phyloP scores from a whole-genome alignment of 352 stramenopile genomes.

The Phytophthora palmivora region DNA sequence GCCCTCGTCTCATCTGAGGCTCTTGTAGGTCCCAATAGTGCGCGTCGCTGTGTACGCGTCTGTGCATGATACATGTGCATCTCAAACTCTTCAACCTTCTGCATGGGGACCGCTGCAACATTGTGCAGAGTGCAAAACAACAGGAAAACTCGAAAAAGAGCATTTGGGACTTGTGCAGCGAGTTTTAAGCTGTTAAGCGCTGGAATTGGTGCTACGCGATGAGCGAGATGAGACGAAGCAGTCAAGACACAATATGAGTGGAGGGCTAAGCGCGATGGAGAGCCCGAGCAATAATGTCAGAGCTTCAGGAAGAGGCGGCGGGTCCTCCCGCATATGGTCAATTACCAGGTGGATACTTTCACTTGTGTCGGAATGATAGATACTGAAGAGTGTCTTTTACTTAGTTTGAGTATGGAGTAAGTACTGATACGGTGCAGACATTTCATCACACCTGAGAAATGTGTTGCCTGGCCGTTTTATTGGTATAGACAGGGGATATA shows the following conservation, averaged over 20 bases:
- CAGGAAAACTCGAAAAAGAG: conserved; percentile 12
- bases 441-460: background rate
- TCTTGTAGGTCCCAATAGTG: conserved; percentile 51
- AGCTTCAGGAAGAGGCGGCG: conserved; percentile 22
- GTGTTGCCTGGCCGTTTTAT: conserved; percentile 9
- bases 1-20: conserved; percentile 49
- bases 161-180: conserved; percentile 22
- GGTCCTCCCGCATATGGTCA: conserved; percentile 20
- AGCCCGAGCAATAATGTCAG: conserved; percentile 32
- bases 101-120: conserved; percentile 3
- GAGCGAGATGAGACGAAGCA: conserved; percentile 21
- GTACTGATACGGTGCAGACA: conserved; percentile 16
- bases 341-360: conserved; percentile 39
- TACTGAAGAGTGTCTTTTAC: background rate
- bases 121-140: conserved; percentile 9
- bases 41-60: conserved; percentile 30
- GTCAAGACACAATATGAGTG: conserved; percentile 28
- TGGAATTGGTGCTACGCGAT: conserved; percentile 3
- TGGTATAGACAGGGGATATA: conserved; percentile 4
- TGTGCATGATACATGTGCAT: conserved; percentile 33
- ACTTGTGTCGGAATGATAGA: conserved; percentile 7
- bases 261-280: conserved; percentile 37
- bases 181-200: conserved; percentile 14
- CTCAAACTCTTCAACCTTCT: conserved; percentile 32
- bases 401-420: background rate